phyloP scores from a whole-genome alignment of 108 stramenopile genomes.

The Pseudonitzschia multiseries region DNA sequence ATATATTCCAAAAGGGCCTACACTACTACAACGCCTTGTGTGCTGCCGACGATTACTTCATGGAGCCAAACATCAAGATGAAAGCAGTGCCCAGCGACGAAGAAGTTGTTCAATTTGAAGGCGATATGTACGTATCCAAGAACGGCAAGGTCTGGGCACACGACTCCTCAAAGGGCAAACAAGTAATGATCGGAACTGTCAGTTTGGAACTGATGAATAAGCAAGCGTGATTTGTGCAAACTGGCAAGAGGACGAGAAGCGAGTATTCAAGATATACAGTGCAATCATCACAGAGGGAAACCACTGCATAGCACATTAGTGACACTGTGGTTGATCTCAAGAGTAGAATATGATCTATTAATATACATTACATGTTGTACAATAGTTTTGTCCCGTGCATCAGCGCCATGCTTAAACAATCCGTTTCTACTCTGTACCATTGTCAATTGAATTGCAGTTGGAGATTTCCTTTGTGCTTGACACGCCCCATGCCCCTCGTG shows the following conservation, averaged over 20 bases:
- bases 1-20: constrained; percentile 61
- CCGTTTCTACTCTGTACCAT: no score
- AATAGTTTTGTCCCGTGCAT: no score
- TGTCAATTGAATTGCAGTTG: no score
- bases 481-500: no score
- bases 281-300: background rate
- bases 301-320: background rate
- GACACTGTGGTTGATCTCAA: no score
- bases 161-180: constrained; percentile 6
- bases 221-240: background rate
- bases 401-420: no score
- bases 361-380: no score
- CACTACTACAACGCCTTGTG: constrained; percentile 56
- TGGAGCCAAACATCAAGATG: constrained; percentile 21
- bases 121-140: constrained; percentile 31
- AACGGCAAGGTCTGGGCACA: constrained; percentile 42
- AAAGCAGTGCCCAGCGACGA: constrained; percentile 26
- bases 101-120: constrained; percentile 30
- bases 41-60: constrained; percentile 35
- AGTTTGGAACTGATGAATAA: constrained; percentile 8
- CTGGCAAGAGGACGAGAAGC: background rate
- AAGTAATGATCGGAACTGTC: constrained; percentile 30
- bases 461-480: no score
- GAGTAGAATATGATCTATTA: no score
- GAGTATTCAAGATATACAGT: no score